Percentiles rank a stretch among this genome's conserved stretches.
Evolutionary conservation across 495 filamentous ascomycete genomes (phyloP).

Genomic region (Lophiostoma macrostomum): DNA sequence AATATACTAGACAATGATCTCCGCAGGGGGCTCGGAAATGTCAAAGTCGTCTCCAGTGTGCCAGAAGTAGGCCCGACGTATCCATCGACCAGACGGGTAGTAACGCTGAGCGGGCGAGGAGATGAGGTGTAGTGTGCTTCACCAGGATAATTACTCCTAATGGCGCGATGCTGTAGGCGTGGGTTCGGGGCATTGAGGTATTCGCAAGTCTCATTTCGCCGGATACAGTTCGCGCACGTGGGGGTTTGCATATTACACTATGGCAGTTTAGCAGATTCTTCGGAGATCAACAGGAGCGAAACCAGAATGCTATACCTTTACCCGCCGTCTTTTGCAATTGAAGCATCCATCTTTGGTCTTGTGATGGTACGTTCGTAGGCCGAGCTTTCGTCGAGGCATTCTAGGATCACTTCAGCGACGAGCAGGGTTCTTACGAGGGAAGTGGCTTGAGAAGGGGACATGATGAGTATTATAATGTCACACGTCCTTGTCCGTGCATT

Average conservation of each 20-base stretch:
- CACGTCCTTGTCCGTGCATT: too few species aligned
- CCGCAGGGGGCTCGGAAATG: background rate
- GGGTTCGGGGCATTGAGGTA: conserved; percentile 1
- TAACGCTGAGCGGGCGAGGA: background rate
- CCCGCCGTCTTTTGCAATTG: conserved; percentile 18
- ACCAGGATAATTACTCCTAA: too few species aligned
- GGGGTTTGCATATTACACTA: conserved; percentile 20
- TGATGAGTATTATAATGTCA: too few species aligned
- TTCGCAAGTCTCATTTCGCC: conserved; percentile 19
- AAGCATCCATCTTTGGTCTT: conserved; percentile 22
- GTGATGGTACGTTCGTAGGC: conserved; percentile 21
- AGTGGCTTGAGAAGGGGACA: too few species aligned
- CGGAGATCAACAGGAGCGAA: background rate
- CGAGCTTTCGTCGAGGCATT: conserved; percentile 17
- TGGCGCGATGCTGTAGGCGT: too few species aligned
- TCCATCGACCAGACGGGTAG: background rate
- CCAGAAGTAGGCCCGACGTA: background rate
- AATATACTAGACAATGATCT: background rate
- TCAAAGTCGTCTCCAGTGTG: background rate
- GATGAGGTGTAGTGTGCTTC: background rate
- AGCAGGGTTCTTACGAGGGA: too few species aligned
- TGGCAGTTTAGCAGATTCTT: background rate
- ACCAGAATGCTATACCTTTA: conserved; percentile 6
- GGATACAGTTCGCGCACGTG: conserved; percentile 19
- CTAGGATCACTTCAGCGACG: too few species aligned